Percentiles rank a stretch among this genome's conserved stretches.
phyloP scores from a whole-genome alignment of 139 green algal species.

The Micromonas commoda region DNA sequence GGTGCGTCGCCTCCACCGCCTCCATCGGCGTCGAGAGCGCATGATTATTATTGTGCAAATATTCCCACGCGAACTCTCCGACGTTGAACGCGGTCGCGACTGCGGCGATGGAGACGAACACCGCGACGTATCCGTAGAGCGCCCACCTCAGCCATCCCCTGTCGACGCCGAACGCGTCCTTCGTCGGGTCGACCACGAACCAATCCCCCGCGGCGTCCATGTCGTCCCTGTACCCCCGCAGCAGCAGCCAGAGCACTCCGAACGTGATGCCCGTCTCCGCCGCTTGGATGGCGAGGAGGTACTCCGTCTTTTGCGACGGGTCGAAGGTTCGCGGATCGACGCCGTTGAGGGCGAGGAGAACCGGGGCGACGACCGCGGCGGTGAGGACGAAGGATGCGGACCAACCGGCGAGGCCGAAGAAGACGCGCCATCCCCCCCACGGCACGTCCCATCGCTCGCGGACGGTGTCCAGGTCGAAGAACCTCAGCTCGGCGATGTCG shows the following conservation, averaged over 20 bases:
- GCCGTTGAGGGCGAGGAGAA: neutral
- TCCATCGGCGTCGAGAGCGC: too few relatives aligned
- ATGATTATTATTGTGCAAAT: neutral
- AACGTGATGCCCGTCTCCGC: conserved; percentile 10
- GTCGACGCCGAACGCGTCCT: neutral
- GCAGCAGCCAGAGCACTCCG: neutral
- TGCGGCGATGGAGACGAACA: conserved; percentile 8
- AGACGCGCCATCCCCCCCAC: conserved; percentile 10
- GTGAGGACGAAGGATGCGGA: neutral
- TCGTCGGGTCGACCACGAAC: neutral
- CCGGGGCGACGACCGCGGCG: neutral
- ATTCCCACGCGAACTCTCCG: neutral
- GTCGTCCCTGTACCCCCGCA: neutral
- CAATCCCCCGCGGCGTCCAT: neutral
- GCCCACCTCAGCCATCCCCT: conserved; percentile 14
- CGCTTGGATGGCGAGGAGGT: conserved; percentile 15
- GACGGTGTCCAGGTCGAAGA: neutral
- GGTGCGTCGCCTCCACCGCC: neutral
- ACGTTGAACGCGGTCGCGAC: neutral
- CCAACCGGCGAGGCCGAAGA: conserved; percentile 10
- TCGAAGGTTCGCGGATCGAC: neutral
- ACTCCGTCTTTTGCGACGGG: conserved; percentile 18
- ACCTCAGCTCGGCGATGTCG: neutral
- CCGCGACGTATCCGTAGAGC: conserved; percentile 1
- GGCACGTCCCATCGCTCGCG: conserved; percentile 19